Evolutionary conservation across 306 rosid species (phyloP), one percentile per base, ranked within the genome.

Genomic region (Carpinus fangiana): DNA sequence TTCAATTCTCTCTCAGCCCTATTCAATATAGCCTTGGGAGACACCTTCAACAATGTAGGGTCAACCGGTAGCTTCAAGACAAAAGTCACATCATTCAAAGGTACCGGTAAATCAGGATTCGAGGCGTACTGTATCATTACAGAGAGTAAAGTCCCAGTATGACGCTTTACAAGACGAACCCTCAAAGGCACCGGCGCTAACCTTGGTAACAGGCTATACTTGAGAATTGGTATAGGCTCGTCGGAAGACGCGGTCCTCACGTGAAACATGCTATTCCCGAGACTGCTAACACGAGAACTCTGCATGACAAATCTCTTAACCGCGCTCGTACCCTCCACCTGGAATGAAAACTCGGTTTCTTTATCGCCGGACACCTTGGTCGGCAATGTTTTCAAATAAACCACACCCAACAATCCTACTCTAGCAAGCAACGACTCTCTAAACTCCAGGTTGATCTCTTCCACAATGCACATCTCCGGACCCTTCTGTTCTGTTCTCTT

Each of bases 321-420:
- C 0, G 90, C 79, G 66, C 77, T 76, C 11, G 97, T 90, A 48
- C 92, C 96, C 79, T 91, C 98, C 54, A 93, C 90, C 5, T 84
- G 86, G 81, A 95, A 95, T 8, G 99, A 95, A 79, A 95, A 93
- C 80, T 95, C 99, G 2, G 99, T 95, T 80, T 95, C 99, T 73
- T 87, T 90, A 79, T 88, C 94, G 85, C 90, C 91, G 12, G 93
- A 77, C 74, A 86, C 74, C 75, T 91, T 91, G 7, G 93, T 81
- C 1, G 97, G 94, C 86, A 95, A 83, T 71, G 99, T 95, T 90
- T 74, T 93, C 83, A 95, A 87, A 81, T 91, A 88, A 73, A 93
- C 89, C 72, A 88, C 83, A 76, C 99, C 99, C 91, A 81, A 86
- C 57, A 95, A 81, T 78, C 96, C 97, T 10, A 90, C 93, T 74